Evolutionary conservation across 352 stramenopile species (phyloP).

Genomic region (Phytopythium vexans): DNA sequence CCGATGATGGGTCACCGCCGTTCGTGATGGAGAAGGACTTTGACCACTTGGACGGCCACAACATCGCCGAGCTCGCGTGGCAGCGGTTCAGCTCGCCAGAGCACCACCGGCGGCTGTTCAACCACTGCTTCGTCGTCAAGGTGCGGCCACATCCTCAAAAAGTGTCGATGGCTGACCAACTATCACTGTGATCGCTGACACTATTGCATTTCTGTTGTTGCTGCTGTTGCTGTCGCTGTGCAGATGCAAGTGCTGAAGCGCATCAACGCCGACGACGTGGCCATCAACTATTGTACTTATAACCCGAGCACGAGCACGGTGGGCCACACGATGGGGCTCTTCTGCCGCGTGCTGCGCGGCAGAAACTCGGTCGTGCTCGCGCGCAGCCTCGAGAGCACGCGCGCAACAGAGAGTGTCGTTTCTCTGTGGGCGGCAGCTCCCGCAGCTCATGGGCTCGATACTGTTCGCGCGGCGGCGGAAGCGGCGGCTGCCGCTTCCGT

Average conservation of each 20-base stretch:
- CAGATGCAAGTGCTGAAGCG: slow-evolving; percentile 31
- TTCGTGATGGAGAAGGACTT: slow-evolving; percentile 34
- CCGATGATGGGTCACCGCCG: slow-evolving; percentile 14
- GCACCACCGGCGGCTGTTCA: slow-evolving; percentile 30
- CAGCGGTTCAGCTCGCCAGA: slow-evolving; percentile 15
- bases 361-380: slow-evolving; percentile 29
- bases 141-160: background rate
- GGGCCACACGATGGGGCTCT: slow-evolving; percentile 26
- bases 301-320: slow-evolving; percentile 27
- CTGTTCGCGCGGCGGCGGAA: slow-evolving; percentile 17
- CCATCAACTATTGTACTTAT: slow-evolving; percentile 31
- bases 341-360: slow-evolving; percentile 25
- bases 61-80: slow-evolving; percentile 25
- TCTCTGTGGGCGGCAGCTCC: slow-evolving; percentile 17
- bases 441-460: slow-evolving; percentile 21
- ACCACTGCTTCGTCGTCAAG: slow-evolving; percentile 1
- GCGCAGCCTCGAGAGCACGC: slow-evolving; percentile 17
- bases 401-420: slow-evolving; percentile 15
- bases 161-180: too few relatives aligned
- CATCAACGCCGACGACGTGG: slow-evolving; percentile 31
- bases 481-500: slow-evolving; percentile 27
- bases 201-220: too few relatives aligned
- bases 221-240: slow-evolving; percentile 7
- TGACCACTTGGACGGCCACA: slow-evolving; percentile 10
- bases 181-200: too few relatives aligned